Evolutionary conservation across 805 yeast species (phyloP), one percentile per base, ranked within the genome.

Genomic region (Brettanomyces naardenensis): DNA sequence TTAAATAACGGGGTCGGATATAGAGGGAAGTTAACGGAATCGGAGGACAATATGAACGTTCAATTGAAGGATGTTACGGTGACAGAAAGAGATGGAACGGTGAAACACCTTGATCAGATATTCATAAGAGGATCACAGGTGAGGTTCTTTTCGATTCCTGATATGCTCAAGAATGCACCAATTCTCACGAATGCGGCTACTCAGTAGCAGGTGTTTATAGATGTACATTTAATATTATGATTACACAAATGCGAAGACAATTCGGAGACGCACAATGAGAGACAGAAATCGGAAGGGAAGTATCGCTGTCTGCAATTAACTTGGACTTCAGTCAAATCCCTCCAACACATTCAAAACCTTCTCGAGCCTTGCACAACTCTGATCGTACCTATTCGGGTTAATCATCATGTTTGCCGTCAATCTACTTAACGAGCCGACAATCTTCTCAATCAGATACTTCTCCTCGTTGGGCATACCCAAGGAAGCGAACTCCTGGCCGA

Each of bases 11-110:
- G 97, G 2, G 89, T 83, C 45, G 75, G 83, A 0, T 90, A 90
- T 54, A 69, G 95, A 27, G 98, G 98, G 2, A 87, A 82, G 54
- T 69, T 90, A 33, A 56, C 81, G 3, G 95, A 83, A 52, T 80
- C 69, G 33, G 96, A 90, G 61, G 97, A 90, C 52, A 89, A 82
- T 58, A 92, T 90, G 97, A 90, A 90, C 56, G 76, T 90, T 19
- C 94, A 89, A 43, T 60, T 90, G 35, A 66, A 75, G 45, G 95
- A 90, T 54, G 94, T 83, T 29, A 75, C 82, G 1, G 78, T 83
- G 34, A 89, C 96, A 0, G 74, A 78, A 20, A 64, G 78, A 31
- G 82, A 86, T 37, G 95, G 96, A 4, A 67, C 69, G 33, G 81
- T 83, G 3, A 68, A 81, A 2, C 82, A 80, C 47, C 70, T 86